These are phyloP conservation scores for Lentinula raphanica DNA, from an alignment of 768 basidiomycete genomes.

Conservation along the genomic window DNA sequence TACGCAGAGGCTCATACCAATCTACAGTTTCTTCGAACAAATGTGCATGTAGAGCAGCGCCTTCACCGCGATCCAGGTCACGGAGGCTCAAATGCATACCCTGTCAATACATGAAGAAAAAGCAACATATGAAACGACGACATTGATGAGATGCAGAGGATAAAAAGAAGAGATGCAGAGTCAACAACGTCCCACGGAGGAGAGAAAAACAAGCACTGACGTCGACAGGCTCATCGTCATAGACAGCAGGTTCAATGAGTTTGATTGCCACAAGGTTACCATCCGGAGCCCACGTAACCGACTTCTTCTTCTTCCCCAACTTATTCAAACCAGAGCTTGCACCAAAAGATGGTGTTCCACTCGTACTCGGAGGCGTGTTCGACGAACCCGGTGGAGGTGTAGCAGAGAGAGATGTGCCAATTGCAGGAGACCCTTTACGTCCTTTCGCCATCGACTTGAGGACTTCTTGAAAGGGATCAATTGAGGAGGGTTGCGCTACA, in stretches of 20 bases:
- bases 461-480: conserved; percentile 79
- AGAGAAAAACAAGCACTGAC: conserved; percentile 47
- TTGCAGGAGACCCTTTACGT: conserved; percentile 53
- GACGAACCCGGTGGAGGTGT: conserved; percentile 8
- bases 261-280: conserved; percentile 68
- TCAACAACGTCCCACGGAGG: conserved; percentile 18
- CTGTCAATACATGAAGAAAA: conserved; percentile 41
- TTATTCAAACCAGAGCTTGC: conserved; percentile 29
- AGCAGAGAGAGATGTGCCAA: conserved; percentile 5
- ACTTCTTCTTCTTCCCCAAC: conserved; percentile 64
- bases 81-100: conserved; percentile 70
- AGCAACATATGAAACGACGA: conserved; percentile 26
- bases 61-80: conserved; percentile 85
- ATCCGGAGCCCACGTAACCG: conserved; percentile 75
- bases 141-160: conserved; percentile 39
- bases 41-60: conserved; percentile 77
- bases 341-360: conserved; percentile 28
- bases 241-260: conserved; percentile 80
- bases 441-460: conserved; percentile 69
- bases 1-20: conserved; percentile 80
- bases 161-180: conserved; percentile 34
- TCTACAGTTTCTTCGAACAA: conserved; percentile 83
- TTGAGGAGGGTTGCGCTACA: conserved; percentile 69
- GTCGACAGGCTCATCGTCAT: conserved; percentile 84
- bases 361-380: conserved; percentile 9